Conservation (phyloP, 1,284 basidiomycete genomes). For the Cerrena zonata region DNA sequence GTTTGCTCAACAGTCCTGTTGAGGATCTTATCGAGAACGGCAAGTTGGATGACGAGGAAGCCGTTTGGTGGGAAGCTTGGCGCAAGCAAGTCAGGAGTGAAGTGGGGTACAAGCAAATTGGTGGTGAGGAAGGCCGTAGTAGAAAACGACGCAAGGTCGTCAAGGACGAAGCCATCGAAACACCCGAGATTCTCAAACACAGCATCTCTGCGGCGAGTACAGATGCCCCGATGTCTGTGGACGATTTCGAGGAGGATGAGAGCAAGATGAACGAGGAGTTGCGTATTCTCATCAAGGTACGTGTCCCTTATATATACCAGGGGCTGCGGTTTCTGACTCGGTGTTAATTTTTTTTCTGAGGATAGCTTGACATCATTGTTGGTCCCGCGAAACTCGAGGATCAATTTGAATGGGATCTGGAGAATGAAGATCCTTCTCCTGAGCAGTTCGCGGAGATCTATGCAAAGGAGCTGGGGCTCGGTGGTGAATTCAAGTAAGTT, state of each 20-base stretch:
- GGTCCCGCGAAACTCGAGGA: constrained; percentile 92
- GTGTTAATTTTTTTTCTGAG: constrained; percentile 14
- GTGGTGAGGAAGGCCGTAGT: constrained; percentile 19
- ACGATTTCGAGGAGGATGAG: constrained; percentile 45
- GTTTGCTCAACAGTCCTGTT: constrained; percentile 22
- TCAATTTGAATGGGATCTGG: constrained; percentile 97
- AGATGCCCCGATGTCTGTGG: constrained; percentile 22
- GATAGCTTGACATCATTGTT: constrained; percentile 89
- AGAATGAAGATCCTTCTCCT: constrained; percentile 72
- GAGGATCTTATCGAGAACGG: constrained; percentile 38
- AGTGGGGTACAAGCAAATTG: constrained; percentile 24
- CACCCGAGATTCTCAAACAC: constrained; percentile 2
- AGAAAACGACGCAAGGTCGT: constrained; percentile 33
- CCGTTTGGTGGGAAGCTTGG: constrained; percentile 70
- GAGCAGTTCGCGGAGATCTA: constrained; percentile 92
- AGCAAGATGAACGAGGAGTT: constrained; percentile 71
- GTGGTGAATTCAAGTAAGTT: constrained; percentile 85
- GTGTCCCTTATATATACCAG: constrained; percentile 17
- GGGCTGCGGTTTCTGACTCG: constrained; percentile 1
- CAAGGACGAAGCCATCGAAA: constrained; percentile 23
- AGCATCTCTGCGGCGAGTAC: constrained; percentile 5
- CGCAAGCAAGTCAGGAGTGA: constrained; percentile 44
- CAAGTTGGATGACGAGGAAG: constrained; percentile 44
- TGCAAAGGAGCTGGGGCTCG: constrained; percentile 81
- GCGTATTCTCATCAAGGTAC: constrained; percentile 84